Evolutionary conservation across 768 basidiomycete genomes (phyloP).

Genomic region (Suillus plorans): DNA sequence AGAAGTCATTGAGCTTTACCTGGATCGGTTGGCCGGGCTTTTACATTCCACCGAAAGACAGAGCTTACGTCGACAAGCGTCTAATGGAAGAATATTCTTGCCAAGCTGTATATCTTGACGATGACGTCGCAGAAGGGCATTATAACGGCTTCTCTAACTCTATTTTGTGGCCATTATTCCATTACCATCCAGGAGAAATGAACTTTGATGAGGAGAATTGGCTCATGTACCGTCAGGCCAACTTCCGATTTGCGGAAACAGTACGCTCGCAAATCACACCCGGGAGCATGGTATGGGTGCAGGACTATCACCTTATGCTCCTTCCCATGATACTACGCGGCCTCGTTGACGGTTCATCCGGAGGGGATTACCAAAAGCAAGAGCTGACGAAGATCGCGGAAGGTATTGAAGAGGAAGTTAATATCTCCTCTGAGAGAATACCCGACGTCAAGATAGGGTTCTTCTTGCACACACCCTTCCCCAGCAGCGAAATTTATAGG

Average conservation of each 20-base stretch:
- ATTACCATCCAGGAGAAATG: constrained; percentile 99
- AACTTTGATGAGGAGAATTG: constrained; percentile 99
- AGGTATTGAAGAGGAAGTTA: constrained; percentile 55
- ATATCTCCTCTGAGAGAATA: constrained; percentile 38
- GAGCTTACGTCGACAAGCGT: constrained; percentile 86
- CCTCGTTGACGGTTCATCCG: constrained; percentile 71
- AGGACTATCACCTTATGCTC: constrained; percentile 98
- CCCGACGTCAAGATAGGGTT: constrained; percentile 92
- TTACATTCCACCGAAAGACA: constrained; percentile 90
- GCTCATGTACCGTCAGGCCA: constrained; percentile 96
- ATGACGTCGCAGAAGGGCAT: constrained; percentile 97
- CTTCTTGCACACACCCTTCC: constrained; percentile 98
- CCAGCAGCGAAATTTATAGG: constrained; percentile 97
- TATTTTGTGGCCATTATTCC: constrained; percentile 99
- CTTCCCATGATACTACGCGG: constrained; percentile 93
- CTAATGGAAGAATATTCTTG: constrained; percentile 95
- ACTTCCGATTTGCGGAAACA: constrained; percentile 89
- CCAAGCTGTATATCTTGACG: constrained; percentile 96
- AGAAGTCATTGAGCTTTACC: constrained; percentile 96
- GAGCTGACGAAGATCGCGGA: constrained; percentile 73
- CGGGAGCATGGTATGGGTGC: constrained; percentile 98
- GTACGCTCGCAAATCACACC: constrained; percentile 77
- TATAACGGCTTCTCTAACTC: constrained; percentile 99
- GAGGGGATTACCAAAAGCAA: constrained; percentile 53
- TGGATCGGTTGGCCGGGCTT: constrained; percentile 98